These are phyloP conservation scores for Shiraia sp. DNA, from an alignment of 2,329 filamentous ascomycete species.

Conservation along the genomic window DNA sequence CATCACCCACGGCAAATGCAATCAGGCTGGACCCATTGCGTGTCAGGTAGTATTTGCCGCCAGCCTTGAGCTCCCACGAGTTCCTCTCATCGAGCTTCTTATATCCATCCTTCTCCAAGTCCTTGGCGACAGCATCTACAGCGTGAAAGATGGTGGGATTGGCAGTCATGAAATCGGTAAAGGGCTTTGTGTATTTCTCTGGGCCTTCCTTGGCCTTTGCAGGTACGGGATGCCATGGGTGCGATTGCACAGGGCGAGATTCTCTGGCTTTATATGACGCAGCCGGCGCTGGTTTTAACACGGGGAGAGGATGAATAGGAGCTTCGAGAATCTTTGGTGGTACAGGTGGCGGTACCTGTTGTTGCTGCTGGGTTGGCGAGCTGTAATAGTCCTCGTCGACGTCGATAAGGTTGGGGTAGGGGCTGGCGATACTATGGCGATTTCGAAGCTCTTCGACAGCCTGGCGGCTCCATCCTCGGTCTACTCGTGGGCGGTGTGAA, in stretches of 20 bases:
- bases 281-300: not conserved
- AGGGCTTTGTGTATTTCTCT: slow-evolving; percentile 72
- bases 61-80: slow-evolving; percentile 76
- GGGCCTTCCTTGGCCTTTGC: slow-evolving; percentile 32
- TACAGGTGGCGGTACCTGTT: slow-evolving; percentile 35
- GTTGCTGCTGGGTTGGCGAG: slow-evolving; percentile 29
- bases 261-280: slow-evolving; percentile 1
- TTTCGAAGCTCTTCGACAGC: slow-evolving; percentile 11
- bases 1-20: slow-evolving; percentile 79
- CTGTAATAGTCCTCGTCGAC: slow-evolving; percentile 33
- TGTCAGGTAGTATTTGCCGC: slow-evolving; percentile 86
- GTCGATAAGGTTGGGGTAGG: slow-evolving; percentile 37
- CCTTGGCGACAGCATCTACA: slow-evolving; percentile 75
- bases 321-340: slow-evolving; percentile 43
- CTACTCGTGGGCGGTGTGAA: slow-evolving; percentile 23
- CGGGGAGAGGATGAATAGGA: slow-evolving; percentile 8
- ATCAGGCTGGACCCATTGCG: slow-evolving; percentile 86
- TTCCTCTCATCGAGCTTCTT: slow-evolving; percentile 78
- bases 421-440: slow-evolving; percentile 36
- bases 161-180: slow-evolving; percentile 81
- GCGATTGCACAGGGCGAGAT: slow-evolving; percentile 15
- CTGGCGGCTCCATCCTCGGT: slow-evolving; percentile 17
- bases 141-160: slow-evolving; percentile 95
- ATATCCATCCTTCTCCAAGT: slow-evolving; percentile 74
- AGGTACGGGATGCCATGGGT: slow-evolving; percentile 21